Percentiles rank a stretch among this genome's conserved stretches.
phyloP scores from a whole-genome alignment of 257 asterid genomes.

The Solanum clarkiae region DNA sequence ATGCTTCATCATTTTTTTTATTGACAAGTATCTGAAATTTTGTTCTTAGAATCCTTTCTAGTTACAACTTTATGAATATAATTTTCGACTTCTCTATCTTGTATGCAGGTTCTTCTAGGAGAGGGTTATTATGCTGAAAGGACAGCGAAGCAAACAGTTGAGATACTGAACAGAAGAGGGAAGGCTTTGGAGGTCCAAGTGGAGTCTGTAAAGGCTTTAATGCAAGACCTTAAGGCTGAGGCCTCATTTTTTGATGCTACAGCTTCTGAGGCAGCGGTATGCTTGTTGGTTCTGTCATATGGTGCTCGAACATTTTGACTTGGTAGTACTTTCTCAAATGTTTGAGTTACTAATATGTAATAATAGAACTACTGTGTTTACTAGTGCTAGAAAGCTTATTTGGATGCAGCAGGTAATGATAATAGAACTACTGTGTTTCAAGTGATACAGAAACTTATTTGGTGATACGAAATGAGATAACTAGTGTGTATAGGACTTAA shows the following conservation, averaged over 20 bases:
- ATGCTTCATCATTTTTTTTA: constrained; percentile 2
- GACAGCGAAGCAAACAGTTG: constrained; percentile 78
- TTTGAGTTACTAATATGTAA: neutral
- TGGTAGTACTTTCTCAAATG: neutral
- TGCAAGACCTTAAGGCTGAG: constrained; percentile 69
- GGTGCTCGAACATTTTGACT: neutral
- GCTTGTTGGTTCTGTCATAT: constrained; percentile 6
- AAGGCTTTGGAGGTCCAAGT: constrained; percentile 52
- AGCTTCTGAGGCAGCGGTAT: constrained; percentile 66
- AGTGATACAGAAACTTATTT: neutral
- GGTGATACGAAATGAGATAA: neutral
- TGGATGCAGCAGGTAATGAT: neutral
- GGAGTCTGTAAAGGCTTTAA: constrained; percentile 63
- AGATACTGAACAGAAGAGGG: constrained; percentile 71
- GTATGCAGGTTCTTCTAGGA: constrained; percentile 70
- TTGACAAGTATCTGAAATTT: neutral
- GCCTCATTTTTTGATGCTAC: constrained; percentile 71
- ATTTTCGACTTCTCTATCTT: neutral
- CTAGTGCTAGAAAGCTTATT: neutral
- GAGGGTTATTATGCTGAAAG: constrained; percentile 80
- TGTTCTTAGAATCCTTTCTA: neutral
- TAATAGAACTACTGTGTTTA: neutral
- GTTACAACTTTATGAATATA: neutral
- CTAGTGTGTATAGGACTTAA: neutral
- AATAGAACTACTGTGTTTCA: neutral